These are phyloP conservation scores for Sporothrix mexicana DNA, from an alignment of 2,329 filamentous ascomycete species.

Conservation along the genomic window DNA sequence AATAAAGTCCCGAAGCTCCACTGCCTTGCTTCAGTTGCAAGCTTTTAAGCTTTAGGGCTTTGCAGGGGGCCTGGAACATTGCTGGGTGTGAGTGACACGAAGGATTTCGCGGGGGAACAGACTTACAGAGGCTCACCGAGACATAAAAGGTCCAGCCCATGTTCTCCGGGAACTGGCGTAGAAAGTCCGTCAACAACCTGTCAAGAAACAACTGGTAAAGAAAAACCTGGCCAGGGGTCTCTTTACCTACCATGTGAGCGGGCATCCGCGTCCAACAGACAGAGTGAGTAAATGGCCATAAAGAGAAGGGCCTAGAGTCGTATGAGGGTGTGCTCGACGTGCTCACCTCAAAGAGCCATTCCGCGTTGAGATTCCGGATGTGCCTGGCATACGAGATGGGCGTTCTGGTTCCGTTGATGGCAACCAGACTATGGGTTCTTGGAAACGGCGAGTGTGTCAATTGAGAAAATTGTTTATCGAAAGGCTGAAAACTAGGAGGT, in stretches of 20 bases:
- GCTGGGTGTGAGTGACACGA: not conserved
- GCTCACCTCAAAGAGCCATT: not conserved
- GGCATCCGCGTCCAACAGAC: slow-evolving; percentile 1
- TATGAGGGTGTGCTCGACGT: not conserved
- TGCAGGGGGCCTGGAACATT: not conserved
- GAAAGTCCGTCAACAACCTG: not conserved
- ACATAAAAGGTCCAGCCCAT: not conserved
- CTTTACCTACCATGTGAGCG: not conserved
- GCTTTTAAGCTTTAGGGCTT: not conserved
- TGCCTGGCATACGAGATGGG: slow-evolving; percentile 1
- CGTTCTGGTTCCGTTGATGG: not conserved
- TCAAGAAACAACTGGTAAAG: not conserved
- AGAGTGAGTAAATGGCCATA: not conserved
- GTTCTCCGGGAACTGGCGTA: not conserved
- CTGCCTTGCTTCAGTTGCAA: not conserved
- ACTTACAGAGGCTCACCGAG: not conserved
- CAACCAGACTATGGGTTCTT: too few species aligned
- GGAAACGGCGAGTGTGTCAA: not conserved
- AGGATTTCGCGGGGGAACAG: not conserved
- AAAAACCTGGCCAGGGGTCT: not conserved
- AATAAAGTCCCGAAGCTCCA: not conserved
- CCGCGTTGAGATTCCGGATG: slow-evolving; percentile 1
- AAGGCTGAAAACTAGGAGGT: not conserved
- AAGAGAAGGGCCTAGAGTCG: not conserved
- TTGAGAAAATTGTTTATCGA: not conserved